Evolutionary conservation across 495 filamentous ascomycete species (phyloP), one percentile per base, ranked within the genome.

Genomic region (Podospora anserina): DNA sequence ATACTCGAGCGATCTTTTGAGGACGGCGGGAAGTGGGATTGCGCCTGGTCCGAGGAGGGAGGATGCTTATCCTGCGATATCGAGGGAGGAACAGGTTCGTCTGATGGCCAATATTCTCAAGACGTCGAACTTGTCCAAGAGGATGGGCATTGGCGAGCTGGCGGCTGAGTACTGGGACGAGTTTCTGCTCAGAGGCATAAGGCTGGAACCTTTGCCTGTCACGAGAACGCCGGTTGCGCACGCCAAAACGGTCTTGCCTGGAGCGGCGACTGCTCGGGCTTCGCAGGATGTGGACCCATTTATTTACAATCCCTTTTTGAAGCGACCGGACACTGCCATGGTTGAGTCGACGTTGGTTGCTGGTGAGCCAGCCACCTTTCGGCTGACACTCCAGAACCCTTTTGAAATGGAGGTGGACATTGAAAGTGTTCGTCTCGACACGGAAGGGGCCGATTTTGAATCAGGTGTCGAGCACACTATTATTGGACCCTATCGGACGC

Each of bases 151-250:
- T 2, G 77, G 83, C 4, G 75, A 88, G 66, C 75, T 94, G 59
- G 85, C 90, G 66, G 92, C 91, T 19, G 90, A 94, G 64, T 99
- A 96, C 74, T 99, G 95, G 95, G 95, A 99, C 77, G 91, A 94
- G 61, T 98, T 99, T 74, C 84, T 99, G 0, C 83, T 99, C 55
- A 88, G 95, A 39, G 93, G 89, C 69, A 83, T 99, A 39, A 88
- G 91, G 61, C 77, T 95, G 28, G 82, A 86, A 65, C 77, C 84
- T 18, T 71, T 84, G 49, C 76, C 83, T 18, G 61, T 70, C 15
- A 80, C 79, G 11, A 76, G 80, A 69, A 84, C 84, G n/a, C 89
- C 93, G 19, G 86, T 91, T 68, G 84, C 90, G 7, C 93, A 92
- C 70, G 86, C 83, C 3, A 90, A 88, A 70, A 86, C 85, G 34